These are phyloP conservation scores for Hyparrhenia diplandra DNA, from an alignment of 176 grass and related monocot genomes.

Conservation along the genomic window DNA sequence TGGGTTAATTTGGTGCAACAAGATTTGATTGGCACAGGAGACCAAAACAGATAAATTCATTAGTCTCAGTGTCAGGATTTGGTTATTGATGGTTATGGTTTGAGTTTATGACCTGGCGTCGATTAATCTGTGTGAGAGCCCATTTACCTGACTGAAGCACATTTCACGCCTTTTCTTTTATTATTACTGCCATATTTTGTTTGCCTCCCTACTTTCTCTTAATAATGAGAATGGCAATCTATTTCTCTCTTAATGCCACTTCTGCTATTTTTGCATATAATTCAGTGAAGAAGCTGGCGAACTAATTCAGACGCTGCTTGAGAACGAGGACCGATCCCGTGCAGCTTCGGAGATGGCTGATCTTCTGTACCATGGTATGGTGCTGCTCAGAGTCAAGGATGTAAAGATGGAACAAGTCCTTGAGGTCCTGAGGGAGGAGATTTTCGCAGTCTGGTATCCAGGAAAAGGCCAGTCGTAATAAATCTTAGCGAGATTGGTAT, in stretches of 20 bases:
- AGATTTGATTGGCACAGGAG: background rate
- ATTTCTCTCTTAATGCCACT: background rate
- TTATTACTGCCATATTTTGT: no score
- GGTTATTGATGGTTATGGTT: background rate
- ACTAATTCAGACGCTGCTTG: slow-evolving; percentile 62
- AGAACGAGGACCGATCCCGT: slow-evolving; percentile 55
- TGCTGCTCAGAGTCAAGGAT: slow-evolving; percentile 61
- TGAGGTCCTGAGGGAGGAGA: slow-evolving; percentile 61
- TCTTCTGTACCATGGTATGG: slow-evolving; percentile 84
- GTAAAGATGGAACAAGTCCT: slow-evolving; percentile 75
- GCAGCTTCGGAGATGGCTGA: slow-evolving; percentile 80
- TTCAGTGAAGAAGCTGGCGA: slow-evolving; percentile 79
- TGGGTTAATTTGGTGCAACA: background rate
- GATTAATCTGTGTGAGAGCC: background rate
- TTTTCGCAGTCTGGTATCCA: slow-evolving; percentile 61
- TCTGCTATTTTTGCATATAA: background rate
- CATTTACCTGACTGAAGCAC: background rate
- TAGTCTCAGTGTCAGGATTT: background rate
- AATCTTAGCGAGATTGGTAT: no score
- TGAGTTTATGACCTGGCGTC: no score
- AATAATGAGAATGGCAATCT: background rate
- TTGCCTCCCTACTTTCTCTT: no score
- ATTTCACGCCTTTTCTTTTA: background rate
- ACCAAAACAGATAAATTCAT: background rate
- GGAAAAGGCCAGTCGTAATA: background rate